Evolutionary conservation across 2,329 filamentous ascomycete genomes (phyloP), one percentile per base, ranked within the genome.

Genomic region (Cercospora zeae-maydis): DNA sequence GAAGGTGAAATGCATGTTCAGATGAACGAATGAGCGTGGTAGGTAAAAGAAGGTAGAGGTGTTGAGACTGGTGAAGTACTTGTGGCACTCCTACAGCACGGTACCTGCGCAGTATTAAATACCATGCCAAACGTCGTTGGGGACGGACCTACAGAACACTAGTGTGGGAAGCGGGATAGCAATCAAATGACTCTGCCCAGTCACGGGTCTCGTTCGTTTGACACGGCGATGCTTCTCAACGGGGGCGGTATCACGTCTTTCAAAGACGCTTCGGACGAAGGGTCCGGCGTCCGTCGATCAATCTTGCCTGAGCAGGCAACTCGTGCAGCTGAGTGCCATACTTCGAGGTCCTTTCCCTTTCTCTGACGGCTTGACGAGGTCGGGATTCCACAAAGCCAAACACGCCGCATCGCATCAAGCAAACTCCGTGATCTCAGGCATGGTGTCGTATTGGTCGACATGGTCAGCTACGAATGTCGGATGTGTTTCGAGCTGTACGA

Each of bases 1-100:
- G 37, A 70, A 58, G 57, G 66, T 63, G 62, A 68, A 68, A 58
- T 71, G 71, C 73, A 74, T 75, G 36, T 54, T 70, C 66, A 63
- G 65, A n/a, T 52, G 64, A 14, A 27, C 36, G 59, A 42, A 58
- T 63, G 47, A 56, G 62, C 37, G 55, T 55, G 61, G 47, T 27
- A 51, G 42, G 56, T 47, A 61, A 54, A 52, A 58, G 57, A 45
- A 52, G 60, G 61, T 54, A 54, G 61, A 45, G 52, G 58, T 37
- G 45, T 27, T 14, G 42, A 47, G 21, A 9, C 1, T 7, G 21
- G 19, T 27, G 42, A 14, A 14, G 42, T 5, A 21, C 42, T 47
- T 13, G 11, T 36, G 6, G 49, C 31, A 34, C 27, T 49, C n/a
- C 24, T 53, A 47, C 60, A 45, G 49, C n/a, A 54, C 58, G 54